phyloP scores from a whole-genome alignment of 176 grass and related monocot species.

The Cocos nucifera region DNA sequence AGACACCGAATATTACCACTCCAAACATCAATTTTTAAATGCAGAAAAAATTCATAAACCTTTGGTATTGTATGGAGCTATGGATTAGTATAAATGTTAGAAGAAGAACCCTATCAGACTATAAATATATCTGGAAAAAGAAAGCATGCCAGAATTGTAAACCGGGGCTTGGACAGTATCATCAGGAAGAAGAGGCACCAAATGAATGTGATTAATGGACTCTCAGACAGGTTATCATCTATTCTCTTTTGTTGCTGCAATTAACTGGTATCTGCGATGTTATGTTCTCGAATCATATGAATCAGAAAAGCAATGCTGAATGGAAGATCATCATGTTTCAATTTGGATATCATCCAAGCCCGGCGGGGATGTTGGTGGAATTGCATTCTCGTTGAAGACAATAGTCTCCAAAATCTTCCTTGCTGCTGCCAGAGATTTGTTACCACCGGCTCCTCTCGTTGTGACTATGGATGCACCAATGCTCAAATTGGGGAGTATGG shows the following conservation, averaged over 20 bases:
- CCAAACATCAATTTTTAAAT: no score
- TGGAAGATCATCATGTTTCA: background rate
- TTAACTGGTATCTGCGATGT: background rate
- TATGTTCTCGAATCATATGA: background rate
- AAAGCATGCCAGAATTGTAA: no score
- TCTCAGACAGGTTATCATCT: no score
- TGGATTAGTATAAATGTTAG: no score
- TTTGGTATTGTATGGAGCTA: no score
- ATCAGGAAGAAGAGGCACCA: no score
- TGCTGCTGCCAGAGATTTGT: constrained; percentile 20
- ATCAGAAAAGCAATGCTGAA: background rate
- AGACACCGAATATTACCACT: no score
- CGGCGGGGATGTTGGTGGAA: constrained; percentile 63
- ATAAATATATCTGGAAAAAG: no score
- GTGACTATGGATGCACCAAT: constrained; percentile 7
- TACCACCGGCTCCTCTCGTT: background rate
- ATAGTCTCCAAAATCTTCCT: constrained; percentile 51
- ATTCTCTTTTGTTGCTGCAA: background rate
- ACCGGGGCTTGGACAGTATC: no score
- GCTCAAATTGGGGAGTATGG: background rate
- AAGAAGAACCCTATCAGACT: no score
- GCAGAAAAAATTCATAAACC: no score
- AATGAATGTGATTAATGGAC: no score
- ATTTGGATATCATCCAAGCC: constrained; percentile 19
- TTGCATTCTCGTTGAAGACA: constrained; percentile 23